Base-by-base conservation (phyloP, 2,329 filamentous ascomycete genomes). In the Pseudogymnoascus sp. region DNA sequence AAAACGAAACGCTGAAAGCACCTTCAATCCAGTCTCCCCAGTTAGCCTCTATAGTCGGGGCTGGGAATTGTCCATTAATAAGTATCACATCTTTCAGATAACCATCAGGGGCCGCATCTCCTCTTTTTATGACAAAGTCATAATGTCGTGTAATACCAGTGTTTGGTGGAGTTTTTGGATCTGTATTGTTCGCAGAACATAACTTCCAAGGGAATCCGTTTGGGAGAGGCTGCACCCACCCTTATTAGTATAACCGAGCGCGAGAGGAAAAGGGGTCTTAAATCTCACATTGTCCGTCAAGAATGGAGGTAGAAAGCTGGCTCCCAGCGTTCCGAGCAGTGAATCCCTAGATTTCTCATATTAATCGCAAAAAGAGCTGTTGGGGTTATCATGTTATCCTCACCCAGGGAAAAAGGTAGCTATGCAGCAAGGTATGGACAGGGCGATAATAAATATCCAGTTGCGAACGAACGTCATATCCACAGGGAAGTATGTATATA, bases 151-250 rank as follows among this genome's bases (percentile, higher is more conserved):
- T 75, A 1, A 77, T 74, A 21, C 78, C 76, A 6, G 77, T 79
- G 33, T 74, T 70, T 0, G 77, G 77, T n/a, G 69, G 68, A 15
- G 70, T 65, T 4, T 72, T 73, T 50, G 76, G 76, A 53, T 78
- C 74, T 6, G 69, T 80, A 3, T 70, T 69, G 5, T 70, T 70
- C 33, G 77, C 71, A 17, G 76, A 77, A 47, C 75, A 71, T 4
- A 68, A 70, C 26, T 81, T 82, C 83, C 83, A 86, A 1, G 83
- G 83, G 60, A 70, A 78, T 3, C 80, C 80, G 65, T 78, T 75
- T 0, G 79, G 78, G 1, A 80, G 69, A 19, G 81, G 79, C 50
- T 57, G n/a, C 2, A 2, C 17, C n/a, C 50, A 33, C n/a, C n/a
- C 50, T 3, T 57, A 35, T 57, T 11, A 57, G 50, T 21, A 57